Evolutionary conservation across 768 basidiomycete genomes (phyloP).

Genomic region (Sistotremastrum niveocremeum): DNA sequence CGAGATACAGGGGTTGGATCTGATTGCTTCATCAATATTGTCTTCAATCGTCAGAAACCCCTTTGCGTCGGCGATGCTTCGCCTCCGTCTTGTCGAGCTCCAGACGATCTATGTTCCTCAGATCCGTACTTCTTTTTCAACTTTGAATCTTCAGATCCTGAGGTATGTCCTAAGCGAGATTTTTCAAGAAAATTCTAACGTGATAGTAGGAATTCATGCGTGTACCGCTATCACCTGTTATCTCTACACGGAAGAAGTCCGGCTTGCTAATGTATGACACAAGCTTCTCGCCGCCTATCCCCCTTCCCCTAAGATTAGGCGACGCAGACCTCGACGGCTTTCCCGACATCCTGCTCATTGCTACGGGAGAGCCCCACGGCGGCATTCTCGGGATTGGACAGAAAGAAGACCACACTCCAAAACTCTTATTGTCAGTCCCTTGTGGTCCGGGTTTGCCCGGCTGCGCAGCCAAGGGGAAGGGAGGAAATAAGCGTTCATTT

Average conservation of each 20-base stretch:
- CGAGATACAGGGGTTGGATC: slow-evolving; percentile 54
- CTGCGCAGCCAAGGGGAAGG: slow-evolving; percentile 35
- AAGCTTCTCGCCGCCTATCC: slow-evolving; percentile 50
- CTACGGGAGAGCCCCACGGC: slow-evolving; percentile 23
- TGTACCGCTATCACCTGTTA: slow-evolving; percentile 55
- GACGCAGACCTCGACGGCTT: slow-evolving; percentile 92
- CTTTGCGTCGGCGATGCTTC: slow-evolving; percentile 54
- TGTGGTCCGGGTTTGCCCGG: slow-evolving; percentile 45
- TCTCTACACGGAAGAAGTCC: slow-evolving; percentile 18
- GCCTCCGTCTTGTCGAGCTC: slow-evolving; percentile 52
- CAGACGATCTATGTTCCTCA: slow-evolving; percentile 66
- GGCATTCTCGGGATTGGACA: slow-evolving; percentile 16
- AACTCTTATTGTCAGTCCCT: slow-evolving; percentile 48
- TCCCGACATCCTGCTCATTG: slow-evolving; percentile 69
- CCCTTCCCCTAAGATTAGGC: slow-evolving; percentile 68
- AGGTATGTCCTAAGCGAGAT: slow-evolving; percentile 3
- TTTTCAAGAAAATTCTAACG: not conserved
- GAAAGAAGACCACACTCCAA: slow-evolving; percentile 27
- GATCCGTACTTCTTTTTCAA: slow-evolving; percentile 53
- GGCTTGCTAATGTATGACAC: slow-evolving; percentile 54
- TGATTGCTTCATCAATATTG: slow-evolving; percentile 78
- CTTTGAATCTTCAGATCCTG: not conserved
- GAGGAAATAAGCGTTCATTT: slow-evolving; percentile 44
- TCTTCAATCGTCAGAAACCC: slow-evolving; percentile 82
- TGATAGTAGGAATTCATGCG: slow-evolving; percentile 47